phyloP scores from a whole-genome alignment of 1,139 yeast genomes.

The Hyphopichia burtonii region DNA sequence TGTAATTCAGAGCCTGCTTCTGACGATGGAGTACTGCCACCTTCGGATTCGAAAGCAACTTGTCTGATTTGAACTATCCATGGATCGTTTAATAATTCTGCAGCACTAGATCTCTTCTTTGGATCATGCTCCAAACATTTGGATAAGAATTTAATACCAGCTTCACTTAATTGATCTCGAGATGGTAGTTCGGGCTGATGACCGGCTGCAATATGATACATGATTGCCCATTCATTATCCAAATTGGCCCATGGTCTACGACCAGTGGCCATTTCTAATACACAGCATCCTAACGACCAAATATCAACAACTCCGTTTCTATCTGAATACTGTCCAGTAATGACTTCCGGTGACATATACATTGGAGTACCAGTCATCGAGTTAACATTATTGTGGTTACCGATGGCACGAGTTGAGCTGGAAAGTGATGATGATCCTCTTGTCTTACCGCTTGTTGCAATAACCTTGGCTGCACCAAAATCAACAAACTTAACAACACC shows the following conservation, averaged over 20 bases:
- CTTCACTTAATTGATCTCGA: conserved; percentile 70
- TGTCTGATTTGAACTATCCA: conserved; percentile 80
- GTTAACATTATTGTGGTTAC: conserved; percentile 31
- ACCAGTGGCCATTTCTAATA: conserved; percentile 81
- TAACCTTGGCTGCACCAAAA: conserved; percentile 96
- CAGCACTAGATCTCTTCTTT: conserved; percentile 73
- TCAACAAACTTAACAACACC: conserved; percentile 95
- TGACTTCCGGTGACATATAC: conserved; percentile 98
- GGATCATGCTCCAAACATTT: conserved; percentile 87
- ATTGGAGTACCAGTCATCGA: conserved; percentile 94
- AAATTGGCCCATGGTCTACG: conserved; percentile 86
- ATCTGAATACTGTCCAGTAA: conserved; percentile 71
- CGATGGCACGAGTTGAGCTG: conserved; percentile 9
- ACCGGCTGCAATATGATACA: conserved; percentile 98
- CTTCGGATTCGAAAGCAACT: conserved; percentile 59
- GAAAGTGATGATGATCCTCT: conserved; percentile 17
- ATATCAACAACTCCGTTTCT: conserved; percentile 77
- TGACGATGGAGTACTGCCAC: conserved; percentile 39
- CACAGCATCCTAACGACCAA: conserved; percentile 84
- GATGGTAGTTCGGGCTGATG: conserved; percentile 86
- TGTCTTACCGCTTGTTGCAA: conserved; percentile 67
- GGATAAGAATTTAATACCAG: conserved; percentile 69
- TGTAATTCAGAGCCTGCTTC: conserved; percentile 22
- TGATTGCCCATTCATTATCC: conserved; percentile 97
- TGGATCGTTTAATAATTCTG: conserved; percentile 83